Evolutionary conservation across 257 asterid species (phyloP), one percentile per base, ranked within the genome.

Genomic region (Pogostemon cablin): DNA sequence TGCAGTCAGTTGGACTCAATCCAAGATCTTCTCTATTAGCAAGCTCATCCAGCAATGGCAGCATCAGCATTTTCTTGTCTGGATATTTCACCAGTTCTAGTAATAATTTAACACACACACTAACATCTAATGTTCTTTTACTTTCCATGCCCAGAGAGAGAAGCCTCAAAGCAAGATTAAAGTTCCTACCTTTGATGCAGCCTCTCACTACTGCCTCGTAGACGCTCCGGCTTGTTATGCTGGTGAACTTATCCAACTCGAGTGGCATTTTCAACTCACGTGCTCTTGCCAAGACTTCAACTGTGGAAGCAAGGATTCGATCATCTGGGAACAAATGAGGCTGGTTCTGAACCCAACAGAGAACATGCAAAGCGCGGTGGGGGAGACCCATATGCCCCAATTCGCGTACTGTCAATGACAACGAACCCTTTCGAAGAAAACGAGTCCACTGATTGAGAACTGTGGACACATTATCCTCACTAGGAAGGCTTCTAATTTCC

Each of bases 311-410:
- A 70, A 91, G 93, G 74, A 86, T 76, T 9, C 89, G 87, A 71
- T 91, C 96, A 62, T 89, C 98, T 0, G 95, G 98, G 83, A 84
- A 91, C 60, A 89, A 59, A 79, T 87, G 91, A 6, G 87, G 84
- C 62, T 91, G 95, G 62, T 69, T 83, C 57, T 91, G 88, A 53
- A 81, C 90, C 96, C 98, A 91, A 54, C 87, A 74, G 69, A 84
- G 86, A 17, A 90, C 92, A 41, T 86, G 89, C 3, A 91, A 72
- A 54, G 93, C 96, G 46, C 87, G 82, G 38, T 71, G 81, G 7
- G 98, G 89, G 39, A 79, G 88, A 0, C 85, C 90, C 95, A 91
- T 84, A 54, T 89, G 91, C 12, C 97, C 96, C 77, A 91, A 67
- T 73, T 91, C 97, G 4, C 96, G 77, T 75, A 91, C 60, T 5